These are phyloP conservation scores for Aspergillaceae sp. DNA, from an alignment of 2,329 filamentous ascomycete species.

Conservation along the genomic window DNA sequence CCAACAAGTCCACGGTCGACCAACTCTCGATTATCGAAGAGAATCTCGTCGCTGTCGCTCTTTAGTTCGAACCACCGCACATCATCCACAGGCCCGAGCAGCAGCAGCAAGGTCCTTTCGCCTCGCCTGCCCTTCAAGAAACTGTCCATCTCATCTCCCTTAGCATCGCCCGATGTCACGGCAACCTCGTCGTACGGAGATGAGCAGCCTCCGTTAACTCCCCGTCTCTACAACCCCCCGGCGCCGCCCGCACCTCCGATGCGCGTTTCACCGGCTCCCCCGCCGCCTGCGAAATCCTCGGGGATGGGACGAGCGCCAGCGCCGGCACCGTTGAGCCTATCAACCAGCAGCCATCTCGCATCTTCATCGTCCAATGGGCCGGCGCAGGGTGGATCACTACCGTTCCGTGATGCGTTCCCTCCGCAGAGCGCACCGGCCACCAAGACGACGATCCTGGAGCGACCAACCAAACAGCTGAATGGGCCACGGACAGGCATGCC, in stretches of 20 bases:
- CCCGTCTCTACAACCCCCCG: constrained; percentile 48
- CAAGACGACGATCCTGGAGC: constrained; percentile 42
- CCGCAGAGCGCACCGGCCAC: constrained; percentile 39
- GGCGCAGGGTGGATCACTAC: constrained; percentile 22
- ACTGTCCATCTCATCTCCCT: constrained; percentile 50
- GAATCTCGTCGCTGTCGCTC: constrained; percentile 32
- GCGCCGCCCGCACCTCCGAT: constrained; percentile 40
- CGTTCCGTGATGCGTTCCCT: constrained; percentile 38
- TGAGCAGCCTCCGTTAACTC: constrained; percentile 49
- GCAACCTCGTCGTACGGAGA: constrained; percentile 38
- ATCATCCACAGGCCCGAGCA: constrained; percentile 28
- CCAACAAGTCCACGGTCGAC: constrained; percentile 23
- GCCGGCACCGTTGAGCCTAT: constrained; percentile 25
- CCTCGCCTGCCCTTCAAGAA: constrained; percentile 41
- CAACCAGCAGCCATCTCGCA: constrained; percentile 15
- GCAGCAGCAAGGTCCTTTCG: constrained; percentile 36
- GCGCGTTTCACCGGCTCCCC: constrained; percentile 27
- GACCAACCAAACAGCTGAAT: constrained; percentile 26
- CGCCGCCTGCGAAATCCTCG: constrained; percentile 8
- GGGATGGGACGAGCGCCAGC: constrained; percentile 11
- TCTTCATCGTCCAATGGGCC: not conserved
- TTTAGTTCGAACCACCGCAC: constrained; percentile 34
- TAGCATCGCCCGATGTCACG: constrained; percentile 39
- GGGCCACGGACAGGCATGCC: constrained; percentile 41
- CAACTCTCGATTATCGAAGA: constrained; percentile 28